Base-by-base conservation (phyloP, 495 filamentous ascomycete species). In the Acidomyces sp. region DNA sequence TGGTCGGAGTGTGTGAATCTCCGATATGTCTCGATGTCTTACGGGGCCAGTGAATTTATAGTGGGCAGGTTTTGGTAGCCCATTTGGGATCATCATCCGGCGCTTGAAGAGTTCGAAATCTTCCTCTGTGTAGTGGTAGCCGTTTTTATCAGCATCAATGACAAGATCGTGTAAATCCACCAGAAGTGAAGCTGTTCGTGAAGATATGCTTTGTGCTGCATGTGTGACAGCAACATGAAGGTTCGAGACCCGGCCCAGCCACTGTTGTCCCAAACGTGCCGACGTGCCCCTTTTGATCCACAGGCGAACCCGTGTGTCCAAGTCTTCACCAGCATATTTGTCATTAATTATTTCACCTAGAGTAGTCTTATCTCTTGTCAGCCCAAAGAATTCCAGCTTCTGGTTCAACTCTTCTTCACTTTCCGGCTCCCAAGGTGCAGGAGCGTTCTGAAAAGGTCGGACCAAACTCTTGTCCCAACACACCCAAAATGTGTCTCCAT, bases 401-500 rank as follows among this genome's bases (percentile, higher is more conserved):
- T 60, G 68, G n/a, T 62, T 46, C n/a, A n/a, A n/a, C n/a, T n/a
- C n/a, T n/a, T n/a, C n/a, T n/a, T n/a, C n/a, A n/a, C n/a, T n/a
- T n/a, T n/a, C n/a, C n/a, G n/a, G n/a, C 0, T 46, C 4, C 3
- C 39, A 13, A 0, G 78, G 77, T 18, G 75, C 59, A 1, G 68
- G 61, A 4, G 80, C 76, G 51, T 93, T 94, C 3, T 54, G 43
- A 52, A 95, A 97, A n/a, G 64, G 69, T 3, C 69, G 51, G 0
- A 92, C 85, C 11, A 95, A 74, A 0, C 62, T 62, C 2, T 67
- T 66, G 43, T 95, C 86, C 87, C 85, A 95, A 57, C 86, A 94
- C 12, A 93, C 64, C 86, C 85, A 63, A 32, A 62, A 62, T 28
- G 69, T 78, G 49, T 97, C 90, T 0, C 90, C 90, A 44, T 95